Conservation (phyloP, 805 yeast genomes). For the Scheffersomyces coipomensis region DNA sequence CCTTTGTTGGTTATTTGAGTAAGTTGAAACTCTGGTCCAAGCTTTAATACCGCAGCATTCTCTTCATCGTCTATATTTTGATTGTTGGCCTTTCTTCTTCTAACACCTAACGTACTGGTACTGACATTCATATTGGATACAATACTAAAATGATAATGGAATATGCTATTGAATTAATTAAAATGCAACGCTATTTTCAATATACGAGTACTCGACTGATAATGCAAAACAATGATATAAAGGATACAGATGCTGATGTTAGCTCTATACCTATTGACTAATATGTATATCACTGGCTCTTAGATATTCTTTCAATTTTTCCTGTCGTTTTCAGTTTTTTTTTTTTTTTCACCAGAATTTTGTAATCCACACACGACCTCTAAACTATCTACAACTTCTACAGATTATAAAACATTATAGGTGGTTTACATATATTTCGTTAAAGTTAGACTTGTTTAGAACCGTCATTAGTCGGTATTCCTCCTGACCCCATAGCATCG, state of each 20-base stretch:
- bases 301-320: too few relatives aligned
- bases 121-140: conserved; percentile 69
- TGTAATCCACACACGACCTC: neutral
- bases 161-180: neutral
- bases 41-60: conserved; percentile 80
- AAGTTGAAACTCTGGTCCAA: conserved; percentile 91
- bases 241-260: neutral
- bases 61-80: conserved; percentile 82
- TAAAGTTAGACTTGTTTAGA: neutral
- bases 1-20: conserved; percentile 82
- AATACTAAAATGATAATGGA: neutral
- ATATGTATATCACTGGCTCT: too few relatives aligned
- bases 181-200: neutral
- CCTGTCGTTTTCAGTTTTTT: too few relatives aligned
- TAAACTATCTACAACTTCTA: too few relatives aligned
- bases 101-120: conserved; percentile 81
- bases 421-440: too few relatives aligned
- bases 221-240: neutral
- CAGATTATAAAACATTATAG: too few relatives aligned
- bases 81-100: conserved; percentile 62
- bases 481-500: neutral
- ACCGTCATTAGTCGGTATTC: neutral
- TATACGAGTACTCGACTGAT: neutral
- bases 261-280: too few relatives aligned
- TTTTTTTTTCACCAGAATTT: too few relatives aligned